phyloP scores from a whole-genome alignment of 1,284 basidiomycete genomes.

The Xerocomus cyaneibrunnescens region DNA sequence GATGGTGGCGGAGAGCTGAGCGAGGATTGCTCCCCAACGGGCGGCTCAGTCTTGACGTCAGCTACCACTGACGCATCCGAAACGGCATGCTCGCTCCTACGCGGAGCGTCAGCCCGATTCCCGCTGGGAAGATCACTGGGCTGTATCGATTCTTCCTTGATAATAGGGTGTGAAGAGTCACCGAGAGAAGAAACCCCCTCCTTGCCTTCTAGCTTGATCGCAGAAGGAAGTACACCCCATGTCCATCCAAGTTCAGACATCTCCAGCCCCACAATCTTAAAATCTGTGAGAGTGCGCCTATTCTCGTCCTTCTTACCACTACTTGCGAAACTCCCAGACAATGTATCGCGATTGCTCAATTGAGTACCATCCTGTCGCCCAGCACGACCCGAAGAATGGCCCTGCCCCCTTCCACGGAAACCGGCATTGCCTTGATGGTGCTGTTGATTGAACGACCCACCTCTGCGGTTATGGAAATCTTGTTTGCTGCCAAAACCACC shows the following conservation, averaged over 20 bases:
- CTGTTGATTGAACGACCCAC: conserved; percentile 55
- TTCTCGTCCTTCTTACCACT: conserved; percentile 77
- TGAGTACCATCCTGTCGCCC: conserved; percentile 51
- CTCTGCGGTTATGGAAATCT: conserved; percentile 61
- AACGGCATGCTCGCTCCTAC: conserved; percentile 33
- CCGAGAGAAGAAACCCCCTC: conserved; percentile 34
- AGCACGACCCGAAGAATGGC: conserved; percentile 45
- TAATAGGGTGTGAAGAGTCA: conserved; percentile 29
- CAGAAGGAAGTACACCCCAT: conserved; percentile 58
- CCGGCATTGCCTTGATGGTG: conserved; percentile 45
- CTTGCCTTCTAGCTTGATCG: conserved; percentile 40
- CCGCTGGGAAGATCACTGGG: conserved; percentile 27
- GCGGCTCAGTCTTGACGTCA: conserved; percentile 32
- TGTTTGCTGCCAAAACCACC: conserved; percentile 60
- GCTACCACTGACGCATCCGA: conserved; percentile 23
- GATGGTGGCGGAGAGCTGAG: conserved; percentile 57
- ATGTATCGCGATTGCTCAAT: conserved; percentile 44
- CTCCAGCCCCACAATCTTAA: conserved; percentile 90
- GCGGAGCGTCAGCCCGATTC: conserved; percentile 29
- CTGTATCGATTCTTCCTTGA: conserved; percentile 46
- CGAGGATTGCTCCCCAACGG: conserved; percentile 30
- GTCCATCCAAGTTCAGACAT: conserved; percentile 72
- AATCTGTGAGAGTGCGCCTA: conserved; percentile 88
- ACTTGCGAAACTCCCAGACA: conserved; percentile 43
- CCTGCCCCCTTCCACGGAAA: conserved; percentile 45